Evolutionary conservation across 2,329 filamentous ascomycete species (phyloP).

Genomic region (Decorospora gaudefroyi): DNA sequence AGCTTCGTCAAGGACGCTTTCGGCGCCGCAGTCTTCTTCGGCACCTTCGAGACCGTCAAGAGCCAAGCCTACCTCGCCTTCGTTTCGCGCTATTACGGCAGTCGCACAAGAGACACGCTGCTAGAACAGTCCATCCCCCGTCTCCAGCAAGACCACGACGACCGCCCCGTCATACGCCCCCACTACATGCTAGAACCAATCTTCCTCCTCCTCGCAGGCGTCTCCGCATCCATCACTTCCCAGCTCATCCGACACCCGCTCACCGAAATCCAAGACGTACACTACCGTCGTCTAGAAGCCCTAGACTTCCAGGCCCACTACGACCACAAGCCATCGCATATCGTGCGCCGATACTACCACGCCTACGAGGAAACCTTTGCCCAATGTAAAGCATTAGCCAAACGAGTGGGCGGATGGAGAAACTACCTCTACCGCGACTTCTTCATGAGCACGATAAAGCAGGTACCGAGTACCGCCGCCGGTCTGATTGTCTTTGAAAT

Average conservation of each 20-base stretch:
- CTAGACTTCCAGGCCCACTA: conserved; percentile 64
- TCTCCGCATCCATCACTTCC: conserved; percentile 69
- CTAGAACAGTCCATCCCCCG: conserved; percentile 29
- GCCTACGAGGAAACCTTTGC: conserved; percentile 71
- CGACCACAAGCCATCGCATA: conserved; percentile 33
- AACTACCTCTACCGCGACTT: conserved; percentile 73
- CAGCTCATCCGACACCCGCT: conserved; percentile 73
- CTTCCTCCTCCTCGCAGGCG: conserved; percentile 71
- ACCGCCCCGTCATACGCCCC: conserved; percentile 63
- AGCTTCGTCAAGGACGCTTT: conserved; percentile 71
- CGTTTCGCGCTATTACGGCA: conserved; percentile 68
- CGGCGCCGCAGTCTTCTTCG: conserved; percentile 73
- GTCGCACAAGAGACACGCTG: conserved; percentile 39
- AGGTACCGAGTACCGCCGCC: conserved; percentile 76
- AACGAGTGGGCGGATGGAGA: conserved; percentile 61
- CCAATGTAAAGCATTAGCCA: conserved; percentile 63
- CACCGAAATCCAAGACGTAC: conserved; percentile 70
- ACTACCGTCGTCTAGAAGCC: conserved; percentile 73
- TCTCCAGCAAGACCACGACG: conserved; percentile 32
- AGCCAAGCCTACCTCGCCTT: conserved; percentile 73
- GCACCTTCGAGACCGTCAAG: conserved; percentile 75
- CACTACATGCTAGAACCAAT: conserved; percentile 76
- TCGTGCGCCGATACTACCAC: conserved; percentile 67
- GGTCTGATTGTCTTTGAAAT: conserved; percentile 80
- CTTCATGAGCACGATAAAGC: conserved; percentile 71